Percentiles rank a stretch among this genome's conserved stretches.
phyloP scores from a whole-genome alignment of 345 rosid species.

The Odontarrhena argentea region DNA sequence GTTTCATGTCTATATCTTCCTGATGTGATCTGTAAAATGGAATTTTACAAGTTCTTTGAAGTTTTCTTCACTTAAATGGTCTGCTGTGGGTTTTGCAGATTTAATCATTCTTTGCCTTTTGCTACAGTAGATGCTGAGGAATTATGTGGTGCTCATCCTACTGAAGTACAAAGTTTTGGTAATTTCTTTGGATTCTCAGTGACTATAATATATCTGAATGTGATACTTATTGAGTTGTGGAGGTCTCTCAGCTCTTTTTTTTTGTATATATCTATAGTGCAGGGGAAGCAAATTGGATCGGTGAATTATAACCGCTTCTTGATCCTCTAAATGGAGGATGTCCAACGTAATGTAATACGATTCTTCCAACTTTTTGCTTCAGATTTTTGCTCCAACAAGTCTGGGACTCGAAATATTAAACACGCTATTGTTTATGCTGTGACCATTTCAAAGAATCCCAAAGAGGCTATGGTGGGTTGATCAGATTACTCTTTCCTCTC shows the following conservation, averaged over 20 bases:
- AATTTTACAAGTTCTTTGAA: not conserved
- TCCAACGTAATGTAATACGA: too few species aligned
- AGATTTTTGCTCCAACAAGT: conserved; percentile 46
- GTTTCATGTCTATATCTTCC: not conserved
- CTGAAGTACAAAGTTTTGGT: conserved; percentile 90
- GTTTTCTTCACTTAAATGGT: not conserved
- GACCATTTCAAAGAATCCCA: conserved; percentile 64
- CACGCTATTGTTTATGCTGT: conserved; percentile 56
- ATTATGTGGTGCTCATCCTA: conserved; percentile 82
- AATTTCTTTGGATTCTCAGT: conserved; percentile 8
- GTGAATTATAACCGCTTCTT: conserved; percentile 58
- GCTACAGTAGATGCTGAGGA: conserved; percentile 82
- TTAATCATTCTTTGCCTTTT: conserved; percentile 72
- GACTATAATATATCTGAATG: not conserved
- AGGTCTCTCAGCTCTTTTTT: conserved; percentile 11
- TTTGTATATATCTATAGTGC: conserved; percentile 52
- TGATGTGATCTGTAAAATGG: not conserved
- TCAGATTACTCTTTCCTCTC: not conserved
- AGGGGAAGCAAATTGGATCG: conserved; percentile 86
- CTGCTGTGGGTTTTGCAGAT: conserved; percentile 46
- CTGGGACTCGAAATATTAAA: conserved; percentile 45
- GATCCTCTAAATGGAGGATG: conserved; percentile 90
- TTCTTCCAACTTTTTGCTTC: conserved; percentile 42
- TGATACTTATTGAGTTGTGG: not conserved
- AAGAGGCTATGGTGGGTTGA: conserved; percentile 60